Percentiles rank a stretch among this genome's conserved stretches.
Conservation (phyloP, 441 rosid species). For the Pelargonium cotyledonis region DNA sequence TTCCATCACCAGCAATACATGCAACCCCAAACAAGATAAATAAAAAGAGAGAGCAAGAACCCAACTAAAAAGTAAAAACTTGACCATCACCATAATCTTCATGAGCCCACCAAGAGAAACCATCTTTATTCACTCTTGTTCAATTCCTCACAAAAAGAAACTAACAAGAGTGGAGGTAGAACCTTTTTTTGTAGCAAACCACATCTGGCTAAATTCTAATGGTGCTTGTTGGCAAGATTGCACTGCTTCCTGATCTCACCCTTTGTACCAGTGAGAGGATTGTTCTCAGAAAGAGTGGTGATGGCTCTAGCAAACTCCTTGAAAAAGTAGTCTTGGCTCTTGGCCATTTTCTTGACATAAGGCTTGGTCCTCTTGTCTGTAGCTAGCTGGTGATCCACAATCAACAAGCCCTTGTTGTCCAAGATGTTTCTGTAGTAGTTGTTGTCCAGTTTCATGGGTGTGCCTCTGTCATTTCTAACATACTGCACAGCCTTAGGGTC, state of each 20-base stretch:
- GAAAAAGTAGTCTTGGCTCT: conserved; percentile 80
- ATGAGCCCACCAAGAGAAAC: conserved; percentile 19
- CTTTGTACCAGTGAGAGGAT: conserved; percentile 75
- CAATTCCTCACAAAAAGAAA: conserved; percentile 10
- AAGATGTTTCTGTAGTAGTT: conserved; percentile 88
- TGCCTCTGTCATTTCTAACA: conserved; percentile 91
- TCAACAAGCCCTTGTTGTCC: conserved; percentile 83
- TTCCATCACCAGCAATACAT: conserved; percentile 19
- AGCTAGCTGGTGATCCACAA: conserved; percentile 90
- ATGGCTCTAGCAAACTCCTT: conserved; percentile 87
- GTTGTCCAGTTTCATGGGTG: conserved; percentile 89
- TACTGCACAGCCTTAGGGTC: conserved; percentile 97
- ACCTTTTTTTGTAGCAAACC: background rate
- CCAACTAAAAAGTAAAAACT: conserved; percentile 12
- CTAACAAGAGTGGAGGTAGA: conserved; percentile 11
- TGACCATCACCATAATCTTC: conserved; percentile 25
- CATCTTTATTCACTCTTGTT: conserved; percentile 29
- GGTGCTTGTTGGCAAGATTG: conserved; percentile 76
- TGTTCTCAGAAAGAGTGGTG: conserved; percentile 77
- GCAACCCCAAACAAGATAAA: conserved; percentile 9
- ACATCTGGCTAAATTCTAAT: conserved; percentile 23
- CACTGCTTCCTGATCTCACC: conserved; percentile 96
- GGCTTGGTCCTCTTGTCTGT: conserved; percentile 81
- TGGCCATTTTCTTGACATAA: conserved; percentile 90
- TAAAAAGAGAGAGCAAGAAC: conserved; percentile 17